Conservation (phyloP, 2,329 filamentous ascomycete genomes). For the Gnomoniopsis sp. region DNA sequence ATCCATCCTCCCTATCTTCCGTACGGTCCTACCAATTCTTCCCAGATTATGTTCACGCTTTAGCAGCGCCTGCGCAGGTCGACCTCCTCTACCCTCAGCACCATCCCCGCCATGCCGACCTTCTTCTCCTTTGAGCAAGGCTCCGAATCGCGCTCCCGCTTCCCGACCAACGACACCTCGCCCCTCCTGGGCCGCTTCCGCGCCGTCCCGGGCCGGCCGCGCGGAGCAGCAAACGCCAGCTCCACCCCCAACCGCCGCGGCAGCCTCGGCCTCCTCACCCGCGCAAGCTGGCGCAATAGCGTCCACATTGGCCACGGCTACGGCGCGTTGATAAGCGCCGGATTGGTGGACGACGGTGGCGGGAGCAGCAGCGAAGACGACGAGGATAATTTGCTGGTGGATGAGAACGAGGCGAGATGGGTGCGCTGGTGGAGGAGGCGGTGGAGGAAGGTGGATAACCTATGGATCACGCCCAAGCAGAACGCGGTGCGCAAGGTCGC, state of each 20-base stretch:
- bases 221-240: slow-evolving; percentile 6
- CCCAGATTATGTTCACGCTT: slow-evolving; percentile 13
- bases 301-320: slow-evolving; percentile 54
- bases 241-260: slow-evolving; percentile 24
- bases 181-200: slow-evolving; percentile 64
- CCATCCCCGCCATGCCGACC: slow-evolving; percentile 48
- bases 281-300: slow-evolving; percentile 41
- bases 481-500: slow-evolving; percentile 55
- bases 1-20: neutral
- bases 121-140: slow-evolving; percentile 68
- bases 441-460: slow-evolving; percentile 40
- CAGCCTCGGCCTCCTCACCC: slow-evolving; percentile 39
- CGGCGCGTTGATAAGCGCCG: slow-evolving; percentile 42
- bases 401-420: slow-evolving; percentile 24
- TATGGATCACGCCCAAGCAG: slow-evolving; percentile 61
- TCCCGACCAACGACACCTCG: slow-evolving; percentile 47
- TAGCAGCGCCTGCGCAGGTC: slow-evolving; percentile 17
- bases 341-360: slow-evolving; percentile 26
- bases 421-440: slow-evolving; percentile 33
- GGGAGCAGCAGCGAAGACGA: slow-evolving; percentile 32
- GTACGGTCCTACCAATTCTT: neutral
- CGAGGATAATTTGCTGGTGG: slow-evolving; percentile 28
- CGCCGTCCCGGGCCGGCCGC: slow-evolving; percentile 47
- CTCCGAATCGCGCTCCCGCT: slow-evolving; percentile 52
- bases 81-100: slow-evolving; percentile 1